Base-by-base conservation (phyloP, 2,329 filamentous ascomycete species). In the Magnaporthales sp. region DNA sequence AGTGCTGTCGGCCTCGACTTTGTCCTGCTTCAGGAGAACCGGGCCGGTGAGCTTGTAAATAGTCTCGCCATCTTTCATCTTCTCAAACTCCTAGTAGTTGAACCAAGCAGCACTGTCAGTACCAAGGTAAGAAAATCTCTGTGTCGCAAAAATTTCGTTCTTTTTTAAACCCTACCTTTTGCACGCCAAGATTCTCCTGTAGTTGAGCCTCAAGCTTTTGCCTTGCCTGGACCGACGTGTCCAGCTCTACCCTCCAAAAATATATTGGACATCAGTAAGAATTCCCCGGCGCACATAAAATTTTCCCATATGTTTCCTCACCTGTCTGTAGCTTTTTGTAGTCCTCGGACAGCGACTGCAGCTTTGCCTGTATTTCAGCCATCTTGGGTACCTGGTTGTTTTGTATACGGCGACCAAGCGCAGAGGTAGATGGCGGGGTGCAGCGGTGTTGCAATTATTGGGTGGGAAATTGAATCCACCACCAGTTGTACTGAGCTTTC, bases 31-130 rank as follows among this genome's bases (percentile, higher is more conserved):
- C 74, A 99, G 79, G 51, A 99, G 81, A 7, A 98, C 91, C 0
- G 95, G 95, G 0, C 95, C 95, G 62, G 97, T 88, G 58, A 97
- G 87, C 80, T 98, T 99, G 86, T 96, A 99, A 77, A 99, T 96
- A 70, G 88, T 92, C 74, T 96, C 91, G 72, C 90, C 90, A 51
- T 93, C 89, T 72, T 89, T 86, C 68, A 98, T 83, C 66, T 85
- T 84, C 56, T 87, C 83, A 77, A 98, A 98, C 78, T 98, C 94
- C 89, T 95, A n/a, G 22, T 22, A 27, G 9, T 65, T 7, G 22
- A 1, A 60, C 11, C 54, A 7, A 19, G 38, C 56, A 54, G 58
- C 27, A 19, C 31, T 8, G 31, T n/a, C 31, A 24, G 13, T 11
- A 24, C 4, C 56, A 31, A 26, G 3, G 10, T 13, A n/a, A 3